A percentile compares a stretch with the other conserved stretches of the same genome.
phyloP scores from a whole-genome alignment of 108 stramenopile species.

The Parmales sp. region DNA sequence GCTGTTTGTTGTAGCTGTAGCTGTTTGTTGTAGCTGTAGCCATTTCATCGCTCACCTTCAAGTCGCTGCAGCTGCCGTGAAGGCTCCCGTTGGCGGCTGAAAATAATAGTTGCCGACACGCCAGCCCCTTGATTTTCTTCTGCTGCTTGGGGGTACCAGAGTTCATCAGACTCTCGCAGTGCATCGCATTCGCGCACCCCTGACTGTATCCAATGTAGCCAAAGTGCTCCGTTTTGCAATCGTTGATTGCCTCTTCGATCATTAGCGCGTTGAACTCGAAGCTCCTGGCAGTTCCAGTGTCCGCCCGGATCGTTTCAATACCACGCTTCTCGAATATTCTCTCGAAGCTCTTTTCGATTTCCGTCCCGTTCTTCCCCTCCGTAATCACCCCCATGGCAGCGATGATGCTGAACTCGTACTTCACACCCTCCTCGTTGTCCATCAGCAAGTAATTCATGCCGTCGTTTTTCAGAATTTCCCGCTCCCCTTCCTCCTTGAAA shows the following conservation, averaged over 20 bases:
- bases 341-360: constrained; percentile 50
- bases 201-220: constrained; percentile 75
- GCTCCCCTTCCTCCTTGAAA: constrained; percentile 55
- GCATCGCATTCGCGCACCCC: constrained; percentile 71
- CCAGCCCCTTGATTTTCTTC: constrained; percentile 43
- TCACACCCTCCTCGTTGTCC: constrained; percentile 50
- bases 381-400: constrained; percentile 81
- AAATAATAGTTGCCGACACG: constrained; percentile 69
- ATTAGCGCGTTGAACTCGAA: constrained; percentile 73
- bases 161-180: constrained; percentile 62
- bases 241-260: constrained; percentile 58
- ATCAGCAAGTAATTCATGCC: constrained; percentile 63
- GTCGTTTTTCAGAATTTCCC: constrained; percentile 42
- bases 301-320: constrained; percentile 58
- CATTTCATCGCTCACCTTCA: too few relatives aligned
- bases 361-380: constrained; percentile 71
- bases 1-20: too few relatives aligned
- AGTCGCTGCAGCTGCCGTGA: constrained; percentile 66
- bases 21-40: too few relatives aligned
- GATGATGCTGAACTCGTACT: constrained; percentile 71
- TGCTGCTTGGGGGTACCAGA: constrained; percentile 67
- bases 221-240: too few relatives aligned
- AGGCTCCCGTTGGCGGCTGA: constrained; percentile 75
- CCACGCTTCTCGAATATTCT: constrained; percentile 56
- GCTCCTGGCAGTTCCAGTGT: constrained; percentile 69